Evolutionary conservation across 2,329 filamentous ascomycete genomes (phyloP).

Genomic region (Aspergillus brasiliensis): DNA sequence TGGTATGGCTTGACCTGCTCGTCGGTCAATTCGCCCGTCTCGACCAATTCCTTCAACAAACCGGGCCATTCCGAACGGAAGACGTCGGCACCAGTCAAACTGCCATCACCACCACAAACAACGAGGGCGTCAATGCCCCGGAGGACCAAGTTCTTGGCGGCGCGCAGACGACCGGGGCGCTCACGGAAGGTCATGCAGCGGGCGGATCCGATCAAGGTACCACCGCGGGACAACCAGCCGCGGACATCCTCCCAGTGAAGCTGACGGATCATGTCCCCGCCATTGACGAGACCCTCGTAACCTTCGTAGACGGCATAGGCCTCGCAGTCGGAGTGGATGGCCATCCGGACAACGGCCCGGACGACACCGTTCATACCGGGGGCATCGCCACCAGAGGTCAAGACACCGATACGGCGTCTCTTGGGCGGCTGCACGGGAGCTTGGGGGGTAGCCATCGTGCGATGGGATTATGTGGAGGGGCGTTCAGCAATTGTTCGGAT

Average conservation of each 20-base stretch:
- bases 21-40: slow-evolving; percentile 67
- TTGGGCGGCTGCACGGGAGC: slow-evolving; percentile 33
- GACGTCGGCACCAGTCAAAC: slow-evolving; percentile 89
- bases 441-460: slow-evolving; percentile 22
- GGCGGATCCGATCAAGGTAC: slow-evolving; percentile 93
- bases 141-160: slow-evolving; percentile 91
- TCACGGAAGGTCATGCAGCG: slow-evolving; percentile 92
- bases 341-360: slow-evolving; percentile 85
- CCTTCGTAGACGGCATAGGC: slow-evolving; percentile 86
- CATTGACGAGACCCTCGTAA: slow-evolving; percentile 91
- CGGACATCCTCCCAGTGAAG: slow-evolving; percentile 93
- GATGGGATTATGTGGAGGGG: slow-evolving; percentile 1
- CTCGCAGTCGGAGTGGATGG: slow-evolving; percentile 80
- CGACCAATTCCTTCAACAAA: slow-evolving; percentile 80
- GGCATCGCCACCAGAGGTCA: slow-evolving; percentile 93
- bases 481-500: slow-evolving; percentile 3
- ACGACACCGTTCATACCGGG: slow-evolving; percentile 94
- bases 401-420: slow-evolving; percentile 75
- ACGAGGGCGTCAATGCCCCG: slow-evolving; percentile 94
- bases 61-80: slow-evolving; percentile 93
- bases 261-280: slow-evolving; percentile 82
- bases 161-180: slow-evolving; percentile 76
- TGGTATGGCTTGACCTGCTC: slow-evolving; percentile 75
- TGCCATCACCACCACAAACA: slow-evolving; percentile 96
- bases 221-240: slow-evolving; percentile 90